These are phyloP conservation scores for Serpula lacrymans DNA, from an alignment of 768 basidiomycete species.

Conservation along the genomic window DNA sequence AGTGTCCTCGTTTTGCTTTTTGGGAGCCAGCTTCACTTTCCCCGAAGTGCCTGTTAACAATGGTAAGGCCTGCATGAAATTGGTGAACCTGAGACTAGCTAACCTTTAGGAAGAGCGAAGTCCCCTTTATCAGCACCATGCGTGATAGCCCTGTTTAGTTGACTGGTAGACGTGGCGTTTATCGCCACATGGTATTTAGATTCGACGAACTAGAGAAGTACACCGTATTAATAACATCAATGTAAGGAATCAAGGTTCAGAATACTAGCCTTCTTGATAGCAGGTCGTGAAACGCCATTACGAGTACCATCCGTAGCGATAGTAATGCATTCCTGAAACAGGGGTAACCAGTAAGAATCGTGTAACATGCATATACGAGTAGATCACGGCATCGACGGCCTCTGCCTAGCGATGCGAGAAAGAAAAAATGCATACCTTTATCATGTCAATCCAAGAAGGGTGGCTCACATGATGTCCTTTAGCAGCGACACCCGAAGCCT, in stretches of 20 bases:
- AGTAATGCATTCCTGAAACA: conserved; percentile 66
- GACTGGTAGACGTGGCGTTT: conserved; percentile 37
- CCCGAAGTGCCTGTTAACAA: conserved; percentile 19
- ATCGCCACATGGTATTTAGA: conserved; percentile 52
- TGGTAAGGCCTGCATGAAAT: not conserved
- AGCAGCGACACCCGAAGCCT: conserved; percentile 28
- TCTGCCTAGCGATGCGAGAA: too few species aligned
- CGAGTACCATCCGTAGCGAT: conserved; percentile 63
- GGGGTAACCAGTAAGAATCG: too few species aligned
- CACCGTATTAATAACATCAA: not conserved
- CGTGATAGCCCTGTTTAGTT: conserved; percentile 54
- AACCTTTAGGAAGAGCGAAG: conserved; percentile 58
- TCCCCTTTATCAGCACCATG: conserved; percentile 47
- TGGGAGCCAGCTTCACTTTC: conserved; percentile 23
- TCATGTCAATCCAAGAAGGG: conserved; percentile 49
- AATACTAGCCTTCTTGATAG: conserved; percentile 77
- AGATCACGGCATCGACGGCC: too few species aligned
- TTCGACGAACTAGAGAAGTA: conserved; percentile 43
- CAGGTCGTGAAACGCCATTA: conserved; percentile 68
- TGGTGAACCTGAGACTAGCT: not conserved
- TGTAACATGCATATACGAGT: too few species aligned
- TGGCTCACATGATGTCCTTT: conserved; percentile 44
- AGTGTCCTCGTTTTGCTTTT: conserved; percentile 4
- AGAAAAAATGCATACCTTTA: too few species aligned
- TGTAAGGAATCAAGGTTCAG: not conserved